A percentile compares a stretch with the other conserved stretches of the same genome.
These are phyloP conservation scores for Fonsecaea pedrosoi DNA, from an alignment of 2,329 filamentous ascomycete species.

Conservation along the genomic window DNA sequence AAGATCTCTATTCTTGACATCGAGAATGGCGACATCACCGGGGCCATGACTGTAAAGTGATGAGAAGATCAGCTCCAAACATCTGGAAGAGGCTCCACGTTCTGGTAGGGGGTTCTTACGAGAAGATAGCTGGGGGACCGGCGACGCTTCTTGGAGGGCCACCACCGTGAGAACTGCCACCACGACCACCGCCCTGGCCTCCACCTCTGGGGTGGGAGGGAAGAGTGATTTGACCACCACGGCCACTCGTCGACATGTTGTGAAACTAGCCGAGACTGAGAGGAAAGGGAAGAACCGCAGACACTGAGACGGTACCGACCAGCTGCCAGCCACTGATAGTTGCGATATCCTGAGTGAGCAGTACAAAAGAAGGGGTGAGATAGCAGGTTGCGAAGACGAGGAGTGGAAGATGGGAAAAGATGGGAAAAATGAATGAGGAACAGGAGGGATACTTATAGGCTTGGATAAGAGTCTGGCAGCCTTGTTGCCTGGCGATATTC, in stretches of 20 bases:
- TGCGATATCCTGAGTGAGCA: too few species aligned
- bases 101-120: not conserved
- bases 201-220: slow-evolving; percentile 1
- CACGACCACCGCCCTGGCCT: not conserved
- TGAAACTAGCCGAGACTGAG: not conserved
- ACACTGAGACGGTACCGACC: not conserved
- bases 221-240: not conserved
- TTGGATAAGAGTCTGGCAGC: too few species aligned
- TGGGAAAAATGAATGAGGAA: too few species aligned
- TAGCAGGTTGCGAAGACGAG: too few species aligned
- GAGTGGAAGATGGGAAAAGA: too few species aligned
- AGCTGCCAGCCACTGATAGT: too few species aligned
- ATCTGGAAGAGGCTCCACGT: not conserved
- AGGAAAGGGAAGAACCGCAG: not conserved
- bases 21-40: not conserved
- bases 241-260: not conserved
- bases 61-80: not conserved
- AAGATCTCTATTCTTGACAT: not conserved
- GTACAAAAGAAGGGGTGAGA: too few species aligned
- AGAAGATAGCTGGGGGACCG: not conserved
- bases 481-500: too few species aligned
- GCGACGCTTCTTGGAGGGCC: not conserved
- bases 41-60: not conserved
- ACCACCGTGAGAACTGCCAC: not conserved
- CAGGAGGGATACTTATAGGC: too few species aligned